phyloP scores from a whole-genome alignment of 2,329 filamentous ascomycete species.

The Botrytis deweyae region DNA sequence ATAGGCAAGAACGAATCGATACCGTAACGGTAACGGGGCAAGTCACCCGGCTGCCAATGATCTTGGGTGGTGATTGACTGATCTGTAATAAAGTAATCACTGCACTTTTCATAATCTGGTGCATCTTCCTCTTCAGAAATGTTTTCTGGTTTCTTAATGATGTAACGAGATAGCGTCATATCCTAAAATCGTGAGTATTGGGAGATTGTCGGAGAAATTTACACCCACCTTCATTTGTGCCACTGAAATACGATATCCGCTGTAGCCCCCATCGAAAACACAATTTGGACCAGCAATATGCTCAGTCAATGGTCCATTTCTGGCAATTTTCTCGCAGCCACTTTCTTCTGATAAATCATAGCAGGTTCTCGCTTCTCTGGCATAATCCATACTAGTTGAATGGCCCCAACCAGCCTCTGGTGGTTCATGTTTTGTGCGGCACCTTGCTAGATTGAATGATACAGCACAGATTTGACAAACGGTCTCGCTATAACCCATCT shows the following conservation, averaged over 20 bases:
- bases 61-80: slow-evolving; percentile 12
- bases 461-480: slow-evolving; percentile 2
- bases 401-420: neutral
- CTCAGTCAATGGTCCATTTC: neutral
- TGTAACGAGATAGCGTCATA: slow-evolving; percentile 20
- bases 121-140: slow-evolving; percentile 11
- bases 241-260: neutral
- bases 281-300: slow-evolving; percentile 12
- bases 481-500: neutral
- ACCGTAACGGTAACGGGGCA: slow-evolving; percentile 13
- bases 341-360: neutral
- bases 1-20: slow-evolving; percentile 1
- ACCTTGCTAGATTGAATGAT: slow-evolving; percentile 7
- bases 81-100: slow-evolving; percentile 22
- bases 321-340: neutral
- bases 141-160: slow-evolving; percentile 18
- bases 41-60: neutral
- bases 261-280: neutral
- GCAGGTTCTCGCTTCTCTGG: neutral
- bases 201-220: neutral
- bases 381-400: neutral
- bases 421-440: neutral
- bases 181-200: neutral
- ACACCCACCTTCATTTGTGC: neutral
- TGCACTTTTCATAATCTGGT: slow-evolving; percentile 18